Evolutionary conservation across 1,284 basidiomycete genomes (phyloP).

Genomic region (Ceratobasidium sp.): DNA sequence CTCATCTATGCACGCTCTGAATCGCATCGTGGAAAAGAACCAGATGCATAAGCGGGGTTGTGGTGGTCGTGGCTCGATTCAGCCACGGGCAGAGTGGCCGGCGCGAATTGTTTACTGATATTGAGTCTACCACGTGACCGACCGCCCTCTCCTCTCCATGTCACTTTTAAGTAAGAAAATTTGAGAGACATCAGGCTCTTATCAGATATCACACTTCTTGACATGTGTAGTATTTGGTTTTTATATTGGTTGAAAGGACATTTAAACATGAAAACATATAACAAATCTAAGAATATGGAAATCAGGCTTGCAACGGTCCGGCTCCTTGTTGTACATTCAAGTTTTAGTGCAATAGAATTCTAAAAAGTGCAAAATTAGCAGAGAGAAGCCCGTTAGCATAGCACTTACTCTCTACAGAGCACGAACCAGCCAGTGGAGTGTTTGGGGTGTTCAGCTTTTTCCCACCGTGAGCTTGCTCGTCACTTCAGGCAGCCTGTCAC

Average conservation of each 20-base stretch:
- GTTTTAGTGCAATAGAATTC: neutral
- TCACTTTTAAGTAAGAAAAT: neutral
- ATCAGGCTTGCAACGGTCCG: neutral
- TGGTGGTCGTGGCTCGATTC: slow-evolving; percentile 22
- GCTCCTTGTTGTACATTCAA: neutral
- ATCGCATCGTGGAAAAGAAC: slow-evolving; percentile 59
- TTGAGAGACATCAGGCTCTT: neutral
- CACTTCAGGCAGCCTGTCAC: slow-evolving; percentile 1
- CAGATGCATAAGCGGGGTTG: slow-evolving; percentile 3
- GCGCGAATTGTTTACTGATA: slow-evolving; percentile 1
- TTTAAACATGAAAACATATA: neutral
- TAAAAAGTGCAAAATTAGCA: neutral
- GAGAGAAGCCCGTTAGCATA: neutral
- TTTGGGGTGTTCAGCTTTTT: too few species aligned
- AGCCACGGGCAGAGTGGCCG: slow-evolving; percentile 24
- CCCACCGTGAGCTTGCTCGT: neutral
- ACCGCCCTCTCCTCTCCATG: too few species aligned
- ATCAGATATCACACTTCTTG: neutral
- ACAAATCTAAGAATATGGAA: neutral
- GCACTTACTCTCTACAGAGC: neutral
- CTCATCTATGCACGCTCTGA: slow-evolving; percentile 67
- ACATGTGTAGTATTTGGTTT: neutral
- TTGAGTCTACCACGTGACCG: neutral
- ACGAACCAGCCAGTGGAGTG: too few species aligned
- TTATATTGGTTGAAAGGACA: neutral